Base-by-base conservation (phyloP, 2,329 filamentous ascomycete species). In the Sporothrix brunneoviolacea region DNA sequence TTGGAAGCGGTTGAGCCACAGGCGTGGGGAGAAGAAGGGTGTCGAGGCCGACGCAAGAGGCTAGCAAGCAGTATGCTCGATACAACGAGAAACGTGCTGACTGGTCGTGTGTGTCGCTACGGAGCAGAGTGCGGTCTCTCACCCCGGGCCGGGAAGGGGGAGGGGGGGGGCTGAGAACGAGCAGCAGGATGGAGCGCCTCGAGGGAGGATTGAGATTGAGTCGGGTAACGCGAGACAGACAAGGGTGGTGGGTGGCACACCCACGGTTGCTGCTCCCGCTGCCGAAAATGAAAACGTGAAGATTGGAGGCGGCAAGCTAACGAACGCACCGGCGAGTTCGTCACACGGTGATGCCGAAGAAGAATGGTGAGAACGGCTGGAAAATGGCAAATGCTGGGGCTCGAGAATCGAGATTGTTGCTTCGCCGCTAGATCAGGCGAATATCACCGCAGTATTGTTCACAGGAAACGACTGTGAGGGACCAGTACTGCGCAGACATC, bases 291-390 rank as follows among this genome's bases (percentile, higher is more conserved):
- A 28, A 22, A 13, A 24, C n/a, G 7, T 36, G 43, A 10, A 10
- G 27, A 46, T 16, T 22, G 30, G 39, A 27, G n/a, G n/a, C n/a
- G n/a, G n/a, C n/a, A 18, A 30, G 40, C 16, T 28, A 28, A 28
- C 24, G 24, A 19, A 42, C 8, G 10, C 5, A n/a, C n/a, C 13
- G 37, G 13, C 35, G 35, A 50, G 48, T 41, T 51, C 41, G 41
- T 46, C 36, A 46, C 28, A 24, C 41, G 48, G 36, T 40, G 36
- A 46, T 30, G 42, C 42, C 35, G 41, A 45, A 16, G 30, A 21
- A 12, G 15, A 47, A 37, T 15, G 22, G 36, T 38, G 33, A 21
- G 32, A 33, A 38, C 37, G 32, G 24, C 6, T 4, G 16, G 44
- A 47, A 36, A 22, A 33, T 33, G 41, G 21, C 33, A 18, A 27